Evolutionary conservation across 345 rosid species (phyloP).

Genomic region (Eucalyptus leucophloia): DNA sequence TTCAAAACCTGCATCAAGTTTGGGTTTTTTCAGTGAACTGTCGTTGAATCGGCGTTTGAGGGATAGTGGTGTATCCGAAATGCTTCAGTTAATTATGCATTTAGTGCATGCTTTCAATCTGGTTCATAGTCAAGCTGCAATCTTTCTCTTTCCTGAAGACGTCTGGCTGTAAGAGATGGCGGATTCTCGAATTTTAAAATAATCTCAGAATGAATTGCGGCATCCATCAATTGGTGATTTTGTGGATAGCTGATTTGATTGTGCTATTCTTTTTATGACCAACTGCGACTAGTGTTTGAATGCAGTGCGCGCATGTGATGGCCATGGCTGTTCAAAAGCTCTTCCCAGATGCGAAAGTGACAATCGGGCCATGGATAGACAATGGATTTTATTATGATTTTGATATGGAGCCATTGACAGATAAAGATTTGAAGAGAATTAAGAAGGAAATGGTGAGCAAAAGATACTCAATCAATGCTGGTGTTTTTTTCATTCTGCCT

Average conservation of each 20-base stretch:
- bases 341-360: slow-evolving; percentile 84
- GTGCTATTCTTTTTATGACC: not conserved
- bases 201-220: not conserved
- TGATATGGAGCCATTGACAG: slow-evolving; percentile 85
- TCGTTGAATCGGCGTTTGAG: not conserved
- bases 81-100: not conserved
- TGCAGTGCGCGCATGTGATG: slow-evolving; percentile 98
- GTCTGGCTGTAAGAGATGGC: not conserved
- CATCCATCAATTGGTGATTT: not conserved
- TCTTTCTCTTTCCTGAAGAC: not conserved
- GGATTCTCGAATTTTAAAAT: not conserved
- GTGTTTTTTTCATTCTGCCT: not conserved
- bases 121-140: not conserved
- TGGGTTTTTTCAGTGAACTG: not conserved
- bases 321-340: slow-evolving; percentile 98
- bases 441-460: slow-evolving; percentile 94
- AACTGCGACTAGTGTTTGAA: not conserved
- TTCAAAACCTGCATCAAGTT: not conserved
- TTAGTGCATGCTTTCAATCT: not conserved
- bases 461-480: not conserved
- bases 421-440: slow-evolving; percentile 79
- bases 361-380: slow-evolving; percentile 97
- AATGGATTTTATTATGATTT: slow-evolving; percentile 92
- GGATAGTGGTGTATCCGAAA: not conserved
- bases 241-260: not conserved